phyloP scores from a whole-genome alignment of 176 grass and related monocot species.

The Chloris gayana region DNA sequence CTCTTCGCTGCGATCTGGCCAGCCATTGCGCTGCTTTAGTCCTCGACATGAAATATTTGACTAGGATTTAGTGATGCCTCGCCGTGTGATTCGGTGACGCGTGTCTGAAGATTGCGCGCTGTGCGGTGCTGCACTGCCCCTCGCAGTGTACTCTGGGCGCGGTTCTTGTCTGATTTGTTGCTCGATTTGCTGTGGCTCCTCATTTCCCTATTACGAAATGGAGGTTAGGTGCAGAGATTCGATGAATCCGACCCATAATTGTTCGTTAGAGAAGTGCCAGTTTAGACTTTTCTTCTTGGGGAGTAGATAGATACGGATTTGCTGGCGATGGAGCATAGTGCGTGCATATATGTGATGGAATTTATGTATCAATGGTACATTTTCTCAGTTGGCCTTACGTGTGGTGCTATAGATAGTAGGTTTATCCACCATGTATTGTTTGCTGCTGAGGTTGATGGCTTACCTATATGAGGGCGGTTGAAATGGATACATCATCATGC shows the following conservation, averaged over 20 bases:
- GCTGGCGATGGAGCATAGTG: background rate
- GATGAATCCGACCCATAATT: background rate
- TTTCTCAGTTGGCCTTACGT: background rate
- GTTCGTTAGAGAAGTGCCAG: background rate
- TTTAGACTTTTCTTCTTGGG: background rate
- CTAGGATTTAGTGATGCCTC: background rate
- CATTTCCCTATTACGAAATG: background rate
- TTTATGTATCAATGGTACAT: background rate
- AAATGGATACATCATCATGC: conserved; percentile 29
- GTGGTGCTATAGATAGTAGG: background rate
- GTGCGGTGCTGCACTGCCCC: background rate
- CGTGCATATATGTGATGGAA: background rate
- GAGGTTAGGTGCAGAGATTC: background rate
- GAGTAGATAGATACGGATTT: background rate
- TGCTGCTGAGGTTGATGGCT: background rate
- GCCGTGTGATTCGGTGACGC: background rate
- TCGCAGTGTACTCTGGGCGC: background rate
- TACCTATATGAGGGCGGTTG: background rate
- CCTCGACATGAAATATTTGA: background rate
- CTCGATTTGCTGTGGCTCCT: background rate
- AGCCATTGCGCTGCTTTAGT: background rate
- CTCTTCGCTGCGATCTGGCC: background rate
- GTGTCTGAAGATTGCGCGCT: background rate
- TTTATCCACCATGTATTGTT: background rate
- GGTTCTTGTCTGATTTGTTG: background rate